Conservation (phyloP, 768 basidiomycete genomes). For the Fomitopsis serialis region DNA sequence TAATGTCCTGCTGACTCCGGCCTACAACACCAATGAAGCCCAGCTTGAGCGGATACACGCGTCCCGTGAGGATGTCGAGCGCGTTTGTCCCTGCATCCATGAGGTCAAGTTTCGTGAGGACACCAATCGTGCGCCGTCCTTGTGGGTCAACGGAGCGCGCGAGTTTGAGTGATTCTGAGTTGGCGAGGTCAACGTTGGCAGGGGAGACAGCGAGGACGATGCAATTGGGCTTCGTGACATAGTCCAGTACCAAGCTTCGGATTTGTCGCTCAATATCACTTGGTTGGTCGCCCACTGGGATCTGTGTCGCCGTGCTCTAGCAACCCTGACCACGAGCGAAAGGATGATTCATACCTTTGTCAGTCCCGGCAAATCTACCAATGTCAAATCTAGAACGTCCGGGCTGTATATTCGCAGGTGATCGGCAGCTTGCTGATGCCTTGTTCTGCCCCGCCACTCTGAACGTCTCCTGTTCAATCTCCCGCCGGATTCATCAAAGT, state of each 20-base stretch:
- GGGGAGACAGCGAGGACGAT: conserved; percentile 96
- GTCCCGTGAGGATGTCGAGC: conserved; percentile 90
- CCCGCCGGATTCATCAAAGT: conserved; percentile 91
- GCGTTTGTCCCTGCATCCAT: conserved; percentile 99
- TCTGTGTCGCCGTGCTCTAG: conserved; percentile 37
- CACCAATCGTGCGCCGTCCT: conserved; percentile 93
- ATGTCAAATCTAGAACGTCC: conserved; percentile 88
- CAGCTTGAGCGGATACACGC: conserved; percentile 95
- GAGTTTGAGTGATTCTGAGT: conserved; percentile 95
- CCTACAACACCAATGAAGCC: conserved; percentile 99
- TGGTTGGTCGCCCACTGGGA: conserved; percentile 95
- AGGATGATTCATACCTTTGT: conserved; percentile 65
- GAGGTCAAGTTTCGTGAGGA: conserved; percentile 94
- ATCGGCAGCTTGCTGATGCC: conserved; percentile 94
- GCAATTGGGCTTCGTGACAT: conserved; percentile 94
- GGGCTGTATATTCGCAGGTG: conserved; percentile 95
- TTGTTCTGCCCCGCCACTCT: conserved; percentile 98
- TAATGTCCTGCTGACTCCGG: conserved; percentile 97
- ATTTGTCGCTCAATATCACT: conserved; percentile 98
- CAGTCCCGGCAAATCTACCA: conserved; percentile 94
- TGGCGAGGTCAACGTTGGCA: conserved; percentile 97
- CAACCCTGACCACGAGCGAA: not conserved
- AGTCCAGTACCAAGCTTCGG: conserved; percentile 88
- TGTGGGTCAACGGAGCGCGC: conserved; percentile 95
- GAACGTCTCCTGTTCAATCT: conserved; percentile 98